Percentiles rank a stretch among this genome's conserved stretches.
phyloP scores from a whole-genome alignment of 306 rosid species.

The Fragaria vesca region DNA sequence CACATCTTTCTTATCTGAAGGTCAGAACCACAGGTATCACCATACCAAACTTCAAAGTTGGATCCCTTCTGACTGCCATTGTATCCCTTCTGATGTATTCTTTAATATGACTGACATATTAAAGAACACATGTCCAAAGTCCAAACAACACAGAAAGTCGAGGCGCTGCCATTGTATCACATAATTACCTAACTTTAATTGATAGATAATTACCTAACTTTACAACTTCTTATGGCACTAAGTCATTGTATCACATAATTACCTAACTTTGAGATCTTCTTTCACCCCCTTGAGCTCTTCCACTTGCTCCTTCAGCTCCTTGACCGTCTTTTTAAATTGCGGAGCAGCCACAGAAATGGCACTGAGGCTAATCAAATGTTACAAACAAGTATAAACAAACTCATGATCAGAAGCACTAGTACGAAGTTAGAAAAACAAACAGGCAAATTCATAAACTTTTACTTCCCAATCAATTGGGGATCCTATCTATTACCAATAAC shows the following conservation, averaged over 20 bases:
- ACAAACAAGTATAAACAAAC: background rate
- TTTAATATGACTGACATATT: no score
- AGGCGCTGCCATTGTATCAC: no score
- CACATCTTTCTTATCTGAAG: no score
- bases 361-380: background rate
- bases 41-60: no score
- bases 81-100: no score
- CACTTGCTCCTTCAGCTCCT: conserved; percentile 73
- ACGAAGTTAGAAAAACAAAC: background rate
- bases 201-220: background rate
- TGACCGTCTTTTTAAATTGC: conserved; percentile 73
- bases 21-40: no score
- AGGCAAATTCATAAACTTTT: background rate
- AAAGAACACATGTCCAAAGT: no score
- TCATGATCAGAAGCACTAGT: background rate
- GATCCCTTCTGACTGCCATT: no score
- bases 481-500: background rate
- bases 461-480: background rate
- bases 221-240: conserved; percentile 15
- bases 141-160: no score
- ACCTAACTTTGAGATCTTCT: conserved; percentile 77
- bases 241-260: conserved; percentile 23
- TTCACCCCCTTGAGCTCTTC: conserved; percentile 36
- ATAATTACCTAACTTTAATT: no score
- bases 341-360: conserved; percentile 26